Evolutionary conservation across 805 yeast species (phyloP), one percentile per base, ranked within the genome.

Genomic region (Yarrowia divulgata): DNA sequence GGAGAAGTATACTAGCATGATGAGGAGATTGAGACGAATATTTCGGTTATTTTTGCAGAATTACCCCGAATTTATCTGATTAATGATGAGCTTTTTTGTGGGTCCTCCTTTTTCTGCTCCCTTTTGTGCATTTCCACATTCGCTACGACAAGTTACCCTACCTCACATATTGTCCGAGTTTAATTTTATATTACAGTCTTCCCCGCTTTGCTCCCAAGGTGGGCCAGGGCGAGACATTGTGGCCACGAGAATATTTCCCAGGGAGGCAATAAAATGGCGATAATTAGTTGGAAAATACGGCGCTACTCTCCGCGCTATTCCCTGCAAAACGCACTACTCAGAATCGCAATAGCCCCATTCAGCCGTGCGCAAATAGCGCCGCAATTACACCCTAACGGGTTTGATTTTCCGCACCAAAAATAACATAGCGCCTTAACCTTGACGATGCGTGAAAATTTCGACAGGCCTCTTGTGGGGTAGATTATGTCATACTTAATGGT

Each of bases 351-450:
- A 14, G 29, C 29, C 4, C 29, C 29, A 23, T 23, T 23, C 29
- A 23, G 29, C 29, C 29, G 29, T 4, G 29, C 29, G 5, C 29
- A 8, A 19, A 46, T 16, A 29, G 8, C 16, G 32, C 42, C 39
- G 4, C 5, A 19, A 23, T 23, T 23, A 23, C 29, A 23, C 29
- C 29, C 29, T 23, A 23, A 23, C 29, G 29, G 29, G 29, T 23
- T 23, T 23, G 29, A 23, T 23, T 23, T 23, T 23, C 29, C 29
- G 29, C 29, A 23, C 57, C 57, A 52, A 52, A 35, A 52, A 52
- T 52, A 52, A 52, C 58, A 52, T 52, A 35, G n/a, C 18, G 43
- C 58, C 57, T 52, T 52, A 52, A 52, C 58, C 13, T 35, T 52
- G 40, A 8, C 29, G 16, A 37, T 7, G 7, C 32, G 42, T 35